Conservation (phyloP, 2,329 filamentous ascomycete genomes). For the Cadophora sp. region DNA sequence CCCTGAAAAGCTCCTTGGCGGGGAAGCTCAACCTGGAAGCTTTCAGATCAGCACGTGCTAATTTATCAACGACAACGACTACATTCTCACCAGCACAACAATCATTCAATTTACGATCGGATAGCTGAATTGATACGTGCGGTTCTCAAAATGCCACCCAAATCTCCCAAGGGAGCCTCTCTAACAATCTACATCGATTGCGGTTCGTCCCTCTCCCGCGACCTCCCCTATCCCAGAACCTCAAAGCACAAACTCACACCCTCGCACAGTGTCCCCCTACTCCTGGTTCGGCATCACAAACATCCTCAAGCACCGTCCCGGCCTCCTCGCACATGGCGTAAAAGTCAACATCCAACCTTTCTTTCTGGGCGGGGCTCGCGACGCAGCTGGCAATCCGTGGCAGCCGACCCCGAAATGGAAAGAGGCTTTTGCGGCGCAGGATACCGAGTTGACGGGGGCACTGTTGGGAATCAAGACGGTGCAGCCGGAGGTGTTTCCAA, state of each 20-base stretch:
- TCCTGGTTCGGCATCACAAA: slow-evolving; percentile 35
- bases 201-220: slow-evolving; percentile 22
- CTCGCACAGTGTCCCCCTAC: slow-evolving; percentile 30
- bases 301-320: slow-evolving; percentile 26
- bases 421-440: slow-evolving; percentile 29
- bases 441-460: slow-evolving; percentile 26
- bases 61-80: not conserved
- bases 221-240: not conserved
- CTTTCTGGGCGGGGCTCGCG: slow-evolving; percentile 33
- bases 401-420: slow-evolving; percentile 30
- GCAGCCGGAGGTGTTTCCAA: slow-evolving; percentile 29
- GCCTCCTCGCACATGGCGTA: slow-evolving; percentile 29
- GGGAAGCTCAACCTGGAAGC: not conserved
- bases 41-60: slow-evolving; percentile 3
- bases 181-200: slow-evolving; percentile 31
- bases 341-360: slow-evolving; percentile 34
- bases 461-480: slow-evolving; percentile 31
- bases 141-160: not conserved
- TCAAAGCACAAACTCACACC: not conserved
- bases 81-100: not conserved
- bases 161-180: not conserved
- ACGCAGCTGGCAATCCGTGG: slow-evolving; percentile 30
- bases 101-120: no score
- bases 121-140: not conserved
- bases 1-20: not conserved